phyloP scores from a whole-genome alignment of 441 rosid species.

The Adansonia grandidieri region DNA sequence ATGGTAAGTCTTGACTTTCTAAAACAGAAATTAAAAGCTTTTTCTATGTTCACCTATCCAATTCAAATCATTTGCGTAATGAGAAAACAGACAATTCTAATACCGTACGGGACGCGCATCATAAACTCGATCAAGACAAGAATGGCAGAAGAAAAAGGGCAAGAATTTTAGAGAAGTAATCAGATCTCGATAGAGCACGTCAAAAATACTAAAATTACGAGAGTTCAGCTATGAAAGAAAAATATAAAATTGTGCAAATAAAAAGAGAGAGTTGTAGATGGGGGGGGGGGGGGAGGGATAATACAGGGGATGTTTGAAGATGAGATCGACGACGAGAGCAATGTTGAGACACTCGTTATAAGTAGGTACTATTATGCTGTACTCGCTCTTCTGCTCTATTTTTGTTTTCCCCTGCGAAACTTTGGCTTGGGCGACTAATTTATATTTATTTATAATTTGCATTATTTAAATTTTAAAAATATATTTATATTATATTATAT shows the following conservation, averaged over 20 bases:
- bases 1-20: not conserved
- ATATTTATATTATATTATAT: too few relatives aligned
- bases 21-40: not conserved
- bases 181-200: not conserved
- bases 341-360: constrained; percentile 95
- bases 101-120: not conserved
- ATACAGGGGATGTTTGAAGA: constrained; percentile 91
- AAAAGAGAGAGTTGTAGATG: not conserved
- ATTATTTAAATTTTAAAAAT: too few relatives aligned
- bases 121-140: constrained; percentile 20
- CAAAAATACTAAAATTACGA: constrained; percentile 9
- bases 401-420: constrained; percentile 2
- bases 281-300: not conserved
- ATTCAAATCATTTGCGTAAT: not conserved
- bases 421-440: not conserved
- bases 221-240: not conserved
- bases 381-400: constrained; percentile 56
- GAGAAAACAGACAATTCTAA: not conserved
- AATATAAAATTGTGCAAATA: not conserved
- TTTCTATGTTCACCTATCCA: not conserved
- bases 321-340: constrained; percentile 79
- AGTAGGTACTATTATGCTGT: constrained; percentile 86
- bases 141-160: not conserved
- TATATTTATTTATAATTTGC: too few relatives aligned
- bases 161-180: not conserved